phyloP scores from a whole-genome alignment of 1,139 yeast species.

The Wickerhamiella infanticola region DNA sequence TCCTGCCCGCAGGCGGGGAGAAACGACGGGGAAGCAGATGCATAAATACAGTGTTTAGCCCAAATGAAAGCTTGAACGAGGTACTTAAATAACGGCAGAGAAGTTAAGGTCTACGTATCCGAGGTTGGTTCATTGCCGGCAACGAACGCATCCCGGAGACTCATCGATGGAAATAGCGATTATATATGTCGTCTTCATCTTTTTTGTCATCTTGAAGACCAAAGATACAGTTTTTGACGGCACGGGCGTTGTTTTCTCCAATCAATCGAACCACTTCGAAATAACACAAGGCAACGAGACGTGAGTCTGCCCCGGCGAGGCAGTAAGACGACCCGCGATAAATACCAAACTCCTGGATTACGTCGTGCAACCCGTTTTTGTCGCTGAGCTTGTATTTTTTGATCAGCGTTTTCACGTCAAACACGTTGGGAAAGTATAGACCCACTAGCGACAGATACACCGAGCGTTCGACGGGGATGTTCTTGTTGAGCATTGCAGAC shows the following conservation, averaged over 20 bases:
- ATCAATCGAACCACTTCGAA: conserved; percentile 32
- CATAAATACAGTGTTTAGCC: too few relatives aligned
- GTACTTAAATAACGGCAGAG: not conserved
- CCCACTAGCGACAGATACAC: conserved; percentile 63
- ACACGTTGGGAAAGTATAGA: conserved; percentile 66
- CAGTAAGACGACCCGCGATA: conserved; percentile 18
- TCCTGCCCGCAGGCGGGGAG: too few relatives aligned
- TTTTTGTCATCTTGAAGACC: conserved; percentile 21
- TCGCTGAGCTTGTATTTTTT: conserved; percentile 27
- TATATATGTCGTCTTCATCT: not conserved
- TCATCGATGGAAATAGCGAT: not conserved
- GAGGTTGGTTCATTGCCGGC: not conserved
- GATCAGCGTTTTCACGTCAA: conserved; percentile 71
- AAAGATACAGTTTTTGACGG: conserved; percentile 22
- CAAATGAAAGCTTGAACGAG: not conserved
- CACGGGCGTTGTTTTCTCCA: conserved; percentile 21
- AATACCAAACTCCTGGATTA: conserved; percentile 36
- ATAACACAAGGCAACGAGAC: conserved; percentile 35
- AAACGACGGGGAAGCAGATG: too few relatives aligned
- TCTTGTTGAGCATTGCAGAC: conserved; percentile 57
- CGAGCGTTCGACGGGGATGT: conserved; percentile 67
- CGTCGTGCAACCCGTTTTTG: conserved; percentile 26
- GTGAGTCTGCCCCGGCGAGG: conserved; percentile 40
- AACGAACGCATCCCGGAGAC: not conserved
- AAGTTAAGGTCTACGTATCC: not conserved